phyloP scores from a whole-genome alignment of 1,139 yeast genomes.

The Hemisphaericaspora xylofermentans region DNA sequence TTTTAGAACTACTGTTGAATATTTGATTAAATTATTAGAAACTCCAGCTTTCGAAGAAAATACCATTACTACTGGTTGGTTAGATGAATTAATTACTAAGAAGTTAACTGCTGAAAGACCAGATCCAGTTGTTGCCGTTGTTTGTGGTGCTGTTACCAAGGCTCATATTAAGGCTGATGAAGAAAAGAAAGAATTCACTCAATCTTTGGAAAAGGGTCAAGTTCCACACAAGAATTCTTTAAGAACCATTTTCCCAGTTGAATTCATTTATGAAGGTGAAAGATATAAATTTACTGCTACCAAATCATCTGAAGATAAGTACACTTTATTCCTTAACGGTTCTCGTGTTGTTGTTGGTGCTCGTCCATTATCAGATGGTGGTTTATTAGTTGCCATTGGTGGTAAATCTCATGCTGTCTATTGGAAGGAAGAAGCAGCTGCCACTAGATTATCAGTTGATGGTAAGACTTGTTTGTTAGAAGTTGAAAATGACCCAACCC shows the following conservation, averaged over 20 bases:
- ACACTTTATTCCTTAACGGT: conserved; percentile 90
- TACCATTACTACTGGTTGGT: conserved; percentile 98
- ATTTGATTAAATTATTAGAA: conserved; percentile 88
- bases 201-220: conserved; percentile 89
- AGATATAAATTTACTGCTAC: conserved; percentile 95
- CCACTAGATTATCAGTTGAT: conserved; percentile 94
- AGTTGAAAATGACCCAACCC: conserved; percentile 97
- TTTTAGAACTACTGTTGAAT: conserved; percentile 96
- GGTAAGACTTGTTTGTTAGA: conserved; percentile 92
- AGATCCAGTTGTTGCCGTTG: conserved; percentile 82
- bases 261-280: conserved; percentile 90
- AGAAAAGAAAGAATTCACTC: conserved; percentile 64
- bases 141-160: conserved; percentile 96
- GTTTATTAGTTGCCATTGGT: conserved; percentile 79
- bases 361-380: conserved; percentile 89
- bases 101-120: conserved; percentile 97
- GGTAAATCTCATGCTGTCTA: conserved; percentile 94
- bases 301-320: conserved; percentile 79
- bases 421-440: conserved; percentile 97
- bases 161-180: conserved; percentile 82
- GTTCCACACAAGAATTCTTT: conserved; percentile 80
- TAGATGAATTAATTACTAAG: conserved; percentile 90
- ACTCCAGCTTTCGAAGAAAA: conserved; percentile 96
- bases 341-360: conserved; percentile 87
- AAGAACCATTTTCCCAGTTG: conserved; percentile 87